Evolutionary conservation across 2,329 filamentous ascomycete genomes (phyloP).

Genomic region (Alternaria burnsii): DNA sequence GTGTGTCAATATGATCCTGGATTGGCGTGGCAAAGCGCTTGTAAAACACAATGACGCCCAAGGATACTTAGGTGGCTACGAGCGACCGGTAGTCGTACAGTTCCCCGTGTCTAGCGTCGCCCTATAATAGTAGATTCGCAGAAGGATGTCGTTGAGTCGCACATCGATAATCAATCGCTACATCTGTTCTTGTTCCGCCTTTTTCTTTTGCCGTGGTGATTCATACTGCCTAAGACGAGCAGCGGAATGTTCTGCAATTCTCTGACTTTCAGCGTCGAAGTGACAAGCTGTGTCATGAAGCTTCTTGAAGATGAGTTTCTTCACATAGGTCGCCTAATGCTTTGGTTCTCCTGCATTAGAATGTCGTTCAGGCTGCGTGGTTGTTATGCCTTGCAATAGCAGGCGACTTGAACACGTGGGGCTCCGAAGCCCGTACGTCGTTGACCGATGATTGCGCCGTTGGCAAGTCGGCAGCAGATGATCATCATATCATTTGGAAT

Average conservation of each 20-base stretch:
- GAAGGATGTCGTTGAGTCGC: not conserved
- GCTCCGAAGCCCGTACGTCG: not conserved
- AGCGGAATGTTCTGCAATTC: too few species aligned
- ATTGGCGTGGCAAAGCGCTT: not conserved
- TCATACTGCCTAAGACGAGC: too few species aligned
- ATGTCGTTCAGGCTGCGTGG: not conserved
- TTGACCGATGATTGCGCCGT: not conserved
- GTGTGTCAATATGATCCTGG: rapidly evolving
- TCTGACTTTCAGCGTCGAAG: too few species aligned
- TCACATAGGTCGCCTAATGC: not conserved
- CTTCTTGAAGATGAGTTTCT: not conserved
- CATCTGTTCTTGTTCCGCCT: too few species aligned
- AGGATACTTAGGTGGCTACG: not conserved
- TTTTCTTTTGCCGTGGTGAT: not conserved
- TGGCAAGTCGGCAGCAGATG: not conserved
- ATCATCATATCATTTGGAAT: not conserved
- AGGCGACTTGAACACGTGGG: not conserved
- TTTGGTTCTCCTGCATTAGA: not conserved
- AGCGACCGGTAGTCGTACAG: not conserved
- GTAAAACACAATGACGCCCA: not conserved
- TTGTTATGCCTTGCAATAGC: not conserved
- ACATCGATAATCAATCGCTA: too few species aligned
- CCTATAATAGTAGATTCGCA: not conserved
- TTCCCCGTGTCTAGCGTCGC: not conserved
- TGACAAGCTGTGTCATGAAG: not conserved